These are phyloP conservation scores for Penicillium freii DNA, from an alignment of 2,329 filamentous ascomycete species.

Conservation along the genomic window DNA sequence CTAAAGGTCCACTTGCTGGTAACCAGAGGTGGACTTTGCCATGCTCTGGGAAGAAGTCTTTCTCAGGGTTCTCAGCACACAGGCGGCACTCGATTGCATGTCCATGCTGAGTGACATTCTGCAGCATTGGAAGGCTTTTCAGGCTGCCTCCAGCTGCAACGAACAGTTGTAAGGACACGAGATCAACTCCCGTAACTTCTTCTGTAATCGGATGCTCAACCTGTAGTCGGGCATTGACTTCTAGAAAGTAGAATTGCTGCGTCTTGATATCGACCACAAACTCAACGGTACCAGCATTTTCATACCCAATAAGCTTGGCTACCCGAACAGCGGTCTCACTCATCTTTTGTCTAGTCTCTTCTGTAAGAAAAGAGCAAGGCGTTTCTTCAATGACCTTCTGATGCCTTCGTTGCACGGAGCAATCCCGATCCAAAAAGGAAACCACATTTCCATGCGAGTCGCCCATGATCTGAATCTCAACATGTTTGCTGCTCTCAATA, in stretches of 20 bases:
- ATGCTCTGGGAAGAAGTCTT: constrained; percentile 40
- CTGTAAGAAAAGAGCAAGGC: constrained; percentile 37
- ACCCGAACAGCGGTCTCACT: constrained; percentile 31
- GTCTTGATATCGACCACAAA: constrained; percentile 46
- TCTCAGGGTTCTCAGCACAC: constrained; percentile 45
- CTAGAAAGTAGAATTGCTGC: constrained; percentile 46
- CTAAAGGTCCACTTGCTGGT: constrained; percentile 17
- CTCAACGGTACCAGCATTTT: constrained; percentile 48
- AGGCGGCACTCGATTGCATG: constrained; percentile 48
- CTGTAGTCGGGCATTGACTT: constrained; percentile 50
- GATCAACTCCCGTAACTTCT: constrained; percentile 36
- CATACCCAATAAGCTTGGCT: constrained; percentile 29
- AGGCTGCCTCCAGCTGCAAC: constrained; percentile 36
- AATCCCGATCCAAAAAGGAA: constrained; percentile 49
- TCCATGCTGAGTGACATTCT: constrained; percentile 29
- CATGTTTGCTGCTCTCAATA: constrained; percentile 9
- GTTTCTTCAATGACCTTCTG: constrained; percentile 53
- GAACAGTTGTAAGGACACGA: constrained; percentile 39
- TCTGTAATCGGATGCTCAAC: constrained; percentile 50
- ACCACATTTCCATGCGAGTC: constrained; percentile 37
- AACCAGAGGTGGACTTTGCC: constrained; percentile 39
- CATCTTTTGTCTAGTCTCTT: constrained; percentile 33
- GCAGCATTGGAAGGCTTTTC: constrained; percentile 20
- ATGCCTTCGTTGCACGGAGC: constrained; percentile 51
- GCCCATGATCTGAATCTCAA: constrained; percentile 11